Conservation (phyloP, 495 filamentous ascomycete species). For the Lasiosphaeria miniovina region DNA sequence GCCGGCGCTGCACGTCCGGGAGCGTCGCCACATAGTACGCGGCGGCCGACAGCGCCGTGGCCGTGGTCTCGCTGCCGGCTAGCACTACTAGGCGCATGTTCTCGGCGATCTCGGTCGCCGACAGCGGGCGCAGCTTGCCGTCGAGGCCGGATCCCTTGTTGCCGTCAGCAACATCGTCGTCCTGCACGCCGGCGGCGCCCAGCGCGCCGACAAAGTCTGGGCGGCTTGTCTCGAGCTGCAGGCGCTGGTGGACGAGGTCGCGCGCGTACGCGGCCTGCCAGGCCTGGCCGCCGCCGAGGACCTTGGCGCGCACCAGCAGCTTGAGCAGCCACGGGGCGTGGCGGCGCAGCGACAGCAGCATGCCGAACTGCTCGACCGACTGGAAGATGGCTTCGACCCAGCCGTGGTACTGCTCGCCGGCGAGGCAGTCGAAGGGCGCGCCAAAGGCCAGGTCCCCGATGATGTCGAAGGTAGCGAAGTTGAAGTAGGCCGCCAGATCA, state of each 20-base stretch:
- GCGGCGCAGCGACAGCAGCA: neutral
- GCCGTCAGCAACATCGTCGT: neutral
- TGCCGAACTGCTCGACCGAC: conserved; percentile 4
- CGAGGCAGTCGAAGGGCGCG: conserved; percentile 52
- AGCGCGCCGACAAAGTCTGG: conserved; percentile 44
- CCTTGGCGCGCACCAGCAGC: neutral
- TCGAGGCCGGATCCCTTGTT: neutral
- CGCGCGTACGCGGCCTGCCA: conserved; percentile 23
- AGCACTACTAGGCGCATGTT: conserved; percentile 29
- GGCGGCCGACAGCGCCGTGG: conserved; percentile 46
- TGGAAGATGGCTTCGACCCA: conserved; percentile 38
- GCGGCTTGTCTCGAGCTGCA: conserved; percentile 25
- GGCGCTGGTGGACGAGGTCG: conserved; percentile 26
- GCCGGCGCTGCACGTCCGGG: conserved; percentile 34
- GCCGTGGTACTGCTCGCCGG: conserved; percentile 29
- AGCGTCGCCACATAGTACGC: conserved; percentile 49
- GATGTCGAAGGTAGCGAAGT: conserved; percentile 57
- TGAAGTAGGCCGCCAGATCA: conserved; percentile 49
- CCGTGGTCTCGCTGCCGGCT: conserved; percentile 54
- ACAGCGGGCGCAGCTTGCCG: neutral
- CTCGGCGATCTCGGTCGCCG: conserved; percentile 19
- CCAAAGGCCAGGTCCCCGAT: conserved; percentile 60
- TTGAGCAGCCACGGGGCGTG: neutral
- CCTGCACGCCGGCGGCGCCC: conserved; percentile 15
- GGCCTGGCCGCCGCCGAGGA: neutral